Conservation (phyloP, 2,329 filamentous ascomycete genomes). For the Thermoascus crustaceus region DNA sequence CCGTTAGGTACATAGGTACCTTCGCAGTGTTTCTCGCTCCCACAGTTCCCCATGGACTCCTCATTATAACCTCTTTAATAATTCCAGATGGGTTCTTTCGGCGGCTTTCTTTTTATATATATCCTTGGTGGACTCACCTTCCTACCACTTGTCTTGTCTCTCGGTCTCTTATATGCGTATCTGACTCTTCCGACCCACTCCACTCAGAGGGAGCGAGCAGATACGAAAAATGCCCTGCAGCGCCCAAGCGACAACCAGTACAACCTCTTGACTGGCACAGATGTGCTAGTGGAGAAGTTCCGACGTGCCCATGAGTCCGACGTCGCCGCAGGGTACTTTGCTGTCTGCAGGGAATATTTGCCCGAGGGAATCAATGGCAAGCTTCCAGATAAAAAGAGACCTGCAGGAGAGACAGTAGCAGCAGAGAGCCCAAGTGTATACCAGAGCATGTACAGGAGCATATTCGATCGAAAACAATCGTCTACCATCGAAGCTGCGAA, state of each 20-base stretch:
- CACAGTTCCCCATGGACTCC: conserved; percentile 25
- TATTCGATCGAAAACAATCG: conserved; percentile 72
- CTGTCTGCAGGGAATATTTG: conserved; percentile 87
- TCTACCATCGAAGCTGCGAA: conserved; percentile 48
- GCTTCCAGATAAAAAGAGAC: conserved; percentile 77
- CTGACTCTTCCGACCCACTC: conserved; percentile 50
- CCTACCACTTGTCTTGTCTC: conserved; percentile 59
- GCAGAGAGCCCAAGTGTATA: conserved; percentile 88
- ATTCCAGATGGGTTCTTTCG: conserved; percentile 38
- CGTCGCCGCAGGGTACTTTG: conserved; percentile 84
- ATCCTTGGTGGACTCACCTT: conserved; percentile 82
- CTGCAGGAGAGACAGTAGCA: conserved; percentile 67
- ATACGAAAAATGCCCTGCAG: conserved; percentile 22
- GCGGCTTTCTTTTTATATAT: conserved; percentile 64
- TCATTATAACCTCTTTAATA: conserved; percentile 23
- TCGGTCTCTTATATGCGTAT: conserved; percentile 59
- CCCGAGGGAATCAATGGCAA: conserved; percentile 88
- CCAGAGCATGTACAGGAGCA: conserved; percentile 93
- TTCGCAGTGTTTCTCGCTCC: too few species aligned
- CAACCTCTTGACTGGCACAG: conserved; percentile 54
- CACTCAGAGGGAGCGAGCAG: not conserved
- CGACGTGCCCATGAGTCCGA: conserved; percentile 60
- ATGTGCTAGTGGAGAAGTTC: conserved; percentile 52
- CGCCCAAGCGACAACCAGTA: conserved; percentile 57
- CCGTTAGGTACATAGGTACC: too few species aligned